These are phyloP conservation scores for Puccinia polysora DNA, from an alignment of 1,284 basidiomycete species.

Conservation along the genomic window DNA sequence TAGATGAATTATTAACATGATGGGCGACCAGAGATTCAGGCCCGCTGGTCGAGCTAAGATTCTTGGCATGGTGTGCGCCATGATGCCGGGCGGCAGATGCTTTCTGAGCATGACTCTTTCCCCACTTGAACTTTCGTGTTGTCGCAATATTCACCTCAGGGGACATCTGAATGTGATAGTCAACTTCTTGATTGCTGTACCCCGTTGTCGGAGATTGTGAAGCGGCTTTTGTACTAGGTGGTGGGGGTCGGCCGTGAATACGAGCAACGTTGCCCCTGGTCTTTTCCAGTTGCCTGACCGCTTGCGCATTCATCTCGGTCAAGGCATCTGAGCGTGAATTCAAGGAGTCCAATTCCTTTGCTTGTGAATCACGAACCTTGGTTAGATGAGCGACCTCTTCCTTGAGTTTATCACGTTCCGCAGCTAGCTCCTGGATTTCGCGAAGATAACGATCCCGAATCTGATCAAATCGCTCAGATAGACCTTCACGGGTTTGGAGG, in stretches of 20 bases:
- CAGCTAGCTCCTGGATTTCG: constrained; percentile 17
- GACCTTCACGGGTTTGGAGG: neutral
- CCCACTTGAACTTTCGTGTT: constrained; percentile 41
- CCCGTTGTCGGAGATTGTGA: neutral
- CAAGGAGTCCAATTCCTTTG: constrained; percentile 11
- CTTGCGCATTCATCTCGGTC: constrained; percentile 15
- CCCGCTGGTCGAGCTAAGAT: constrained; percentile 10
- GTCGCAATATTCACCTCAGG: constrained; percentile 40
- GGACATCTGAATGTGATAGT: constrained; percentile 1
- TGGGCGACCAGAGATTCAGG: neutral
- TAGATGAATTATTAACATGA: neutral
- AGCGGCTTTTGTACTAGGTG: neutral
- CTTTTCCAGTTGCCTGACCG: constrained; percentile 29
- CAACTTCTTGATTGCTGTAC: constrained; percentile 2
- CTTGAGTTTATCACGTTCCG: constrained; percentile 28
- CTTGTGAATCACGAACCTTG: constrained; percentile 15
- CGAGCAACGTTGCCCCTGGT: neutral
- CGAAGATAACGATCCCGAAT: constrained; percentile 12
- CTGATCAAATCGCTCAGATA: constrained; percentile 17
- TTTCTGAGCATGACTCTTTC: constrained; percentile 32
- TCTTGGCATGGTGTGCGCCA: constrained; percentile 15
- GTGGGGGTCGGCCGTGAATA: neutral
- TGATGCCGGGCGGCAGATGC: neutral
- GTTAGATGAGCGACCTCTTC: constrained; percentile 23
- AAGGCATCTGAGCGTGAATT: constrained; percentile 15